These are phyloP conservation scores for Globisporangium yorkense DNA, from an alignment of 352 stramenopile species.

Conservation along the genomic window DNA sequence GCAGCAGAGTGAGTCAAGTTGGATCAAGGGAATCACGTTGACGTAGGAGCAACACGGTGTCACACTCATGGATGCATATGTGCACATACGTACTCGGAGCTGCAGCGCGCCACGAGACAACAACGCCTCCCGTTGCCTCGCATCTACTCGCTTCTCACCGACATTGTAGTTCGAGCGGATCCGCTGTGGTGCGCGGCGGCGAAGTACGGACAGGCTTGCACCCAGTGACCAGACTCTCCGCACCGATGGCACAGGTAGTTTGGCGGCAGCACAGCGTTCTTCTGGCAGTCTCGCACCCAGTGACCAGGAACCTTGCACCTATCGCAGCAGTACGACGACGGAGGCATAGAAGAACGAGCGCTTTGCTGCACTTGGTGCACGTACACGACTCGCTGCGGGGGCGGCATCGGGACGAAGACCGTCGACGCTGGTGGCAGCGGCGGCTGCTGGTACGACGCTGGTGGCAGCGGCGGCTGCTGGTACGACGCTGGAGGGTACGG, in stretches of 20 bases:
- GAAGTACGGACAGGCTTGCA: not conserved
- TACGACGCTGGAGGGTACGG: not conserved
- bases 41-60: too few species aligned
- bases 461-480: not conserved
- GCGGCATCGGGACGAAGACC: not conserved
- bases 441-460: not conserved
- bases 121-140: not conserved
- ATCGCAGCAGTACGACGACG: not conserved
- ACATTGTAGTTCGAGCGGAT: too few species aligned
- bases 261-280: not conserved
- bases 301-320: not conserved
- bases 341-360: not conserved
- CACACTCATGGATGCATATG: too few species aligned
- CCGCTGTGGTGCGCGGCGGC: too few species aligned
- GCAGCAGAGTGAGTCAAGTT: too few species aligned
- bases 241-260: not conserved
- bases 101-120: not conserved
- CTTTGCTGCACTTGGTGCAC: not conserved
- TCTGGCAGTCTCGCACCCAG: not conserved
- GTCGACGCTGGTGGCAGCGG: not conserved
- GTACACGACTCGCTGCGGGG: not conserved
- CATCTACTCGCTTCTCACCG: too few species aligned
- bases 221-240: not conserved
- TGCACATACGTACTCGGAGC: too few species aligned
- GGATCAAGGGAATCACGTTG: too few species aligned